Evolutionary conservation across 2,329 filamentous ascomycete species (phyloP), one percentile per base, ranked within the genome.

Genomic region (Fusarium sp.): DNA sequence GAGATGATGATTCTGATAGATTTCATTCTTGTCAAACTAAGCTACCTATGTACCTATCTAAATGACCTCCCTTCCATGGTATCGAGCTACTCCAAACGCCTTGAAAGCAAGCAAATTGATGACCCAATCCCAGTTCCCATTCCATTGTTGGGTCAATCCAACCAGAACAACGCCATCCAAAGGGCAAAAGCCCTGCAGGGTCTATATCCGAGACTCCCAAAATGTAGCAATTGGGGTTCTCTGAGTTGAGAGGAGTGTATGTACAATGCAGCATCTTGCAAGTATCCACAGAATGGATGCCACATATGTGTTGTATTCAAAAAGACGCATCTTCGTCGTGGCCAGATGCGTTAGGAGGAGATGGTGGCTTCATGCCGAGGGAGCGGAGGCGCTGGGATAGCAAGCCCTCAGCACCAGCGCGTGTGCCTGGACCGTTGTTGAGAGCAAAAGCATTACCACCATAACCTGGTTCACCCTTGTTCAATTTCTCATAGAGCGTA

Each of bases 321-420:
- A 48, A 58, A 43, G 59, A 57, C 48, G 52, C 23, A 32, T 61
- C 48, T 11, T 63, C 59, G 18, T 37, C 54, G 4, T 10, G 48
- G 35, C 50, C 9, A 14, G 71, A 67, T 25, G 50, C 59, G 4
- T 69, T 39, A 7, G 65, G 68, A 11, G 66, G 68, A 6, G 64
- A 69, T 6, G 63, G 70, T 25, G 77, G 76, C 67, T 87, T 82
- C 27, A 87, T 86, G 41, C 91, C 92, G 7, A 94, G 83, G 7
- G 90, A 89, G 73, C 91, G 88, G 52, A 96, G 83, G 66, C 91
- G 88, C 80, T 91, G 91, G 13, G 94, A 94, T 18, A 97, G 84
- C 18, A 97, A 82, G 4, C 93, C 90, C 77, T 94, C 92, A 6
- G 89, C 86, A 2, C 83, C 83, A 25, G 68, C 25, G 3, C 83